Evolutionary conservation across 2,329 filamentous ascomycete species (phyloP).

Genomic region (Aspergillus costaricaensis): DNA sequence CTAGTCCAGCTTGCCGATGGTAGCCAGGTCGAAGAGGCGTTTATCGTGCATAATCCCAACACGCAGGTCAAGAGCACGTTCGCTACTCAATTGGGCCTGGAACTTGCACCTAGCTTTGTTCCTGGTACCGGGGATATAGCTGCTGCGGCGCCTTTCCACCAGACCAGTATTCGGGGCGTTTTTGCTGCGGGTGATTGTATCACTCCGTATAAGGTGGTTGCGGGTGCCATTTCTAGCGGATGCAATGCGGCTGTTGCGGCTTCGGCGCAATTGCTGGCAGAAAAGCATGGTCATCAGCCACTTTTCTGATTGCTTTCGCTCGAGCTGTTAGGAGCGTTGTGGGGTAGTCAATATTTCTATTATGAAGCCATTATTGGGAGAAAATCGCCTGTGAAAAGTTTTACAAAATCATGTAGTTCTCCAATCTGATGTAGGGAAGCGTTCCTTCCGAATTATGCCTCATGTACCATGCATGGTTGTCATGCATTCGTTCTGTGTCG

Average conservation of each 20-base stretch:
- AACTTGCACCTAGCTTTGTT: neutral
- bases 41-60: constrained; percentile 5
- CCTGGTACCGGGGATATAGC: neutral
- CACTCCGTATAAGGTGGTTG: constrained; percentile 21
- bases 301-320: neutral
- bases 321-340: too few relatives aligned
- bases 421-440: too few relatives aligned
- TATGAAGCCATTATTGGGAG: too few relatives aligned
- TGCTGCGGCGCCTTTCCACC: neutral
- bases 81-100: constrained; percentile 3
- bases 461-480: too few relatives aligned
- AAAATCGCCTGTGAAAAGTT: too few relatives aligned
- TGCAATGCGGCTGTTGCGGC: constrained; percentile 4
- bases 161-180: constrained; percentile 53
- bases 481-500: too few relatives aligned
- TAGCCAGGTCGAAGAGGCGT: neutral
- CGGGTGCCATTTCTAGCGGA: constrained; percentile 13
- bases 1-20: constrained; percentile 2
- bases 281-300: neutral
- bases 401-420: too few relatives aligned
- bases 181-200: constrained; percentile 57
- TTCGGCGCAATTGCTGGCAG: neutral
- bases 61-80: neutral
- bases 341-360: too few relatives aligned
- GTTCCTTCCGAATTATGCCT: too few relatives aligned